phyloP scores from a whole-genome alignment of 164 flowering plant genomes.

The Umbilicus rupestris region DNA sequence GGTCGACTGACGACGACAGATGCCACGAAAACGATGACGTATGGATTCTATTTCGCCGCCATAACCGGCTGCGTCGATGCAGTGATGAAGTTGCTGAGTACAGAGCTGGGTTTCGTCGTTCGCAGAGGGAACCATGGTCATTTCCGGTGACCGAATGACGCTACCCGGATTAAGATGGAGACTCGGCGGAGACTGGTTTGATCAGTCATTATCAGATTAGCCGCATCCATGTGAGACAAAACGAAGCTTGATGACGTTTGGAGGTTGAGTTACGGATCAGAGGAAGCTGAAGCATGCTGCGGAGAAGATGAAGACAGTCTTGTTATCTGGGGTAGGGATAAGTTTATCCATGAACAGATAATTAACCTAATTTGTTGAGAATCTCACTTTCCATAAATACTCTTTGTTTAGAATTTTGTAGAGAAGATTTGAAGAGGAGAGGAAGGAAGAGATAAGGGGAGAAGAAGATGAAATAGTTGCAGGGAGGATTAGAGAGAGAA shows the following conservation, averaged over 20 bases:
- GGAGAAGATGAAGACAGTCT: slow-evolving; percentile 7
- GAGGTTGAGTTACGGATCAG: too few species aligned
- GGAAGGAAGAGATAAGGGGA: too few species aligned
- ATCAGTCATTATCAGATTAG: too few species aligned
- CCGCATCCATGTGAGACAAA: too few species aligned
- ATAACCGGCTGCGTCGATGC: slow-evolving; percentile 15
- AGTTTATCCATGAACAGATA: background rate
- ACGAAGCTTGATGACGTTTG: too few species aligned
- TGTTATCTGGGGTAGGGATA: too few species aligned
- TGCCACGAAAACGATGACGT: background rate
- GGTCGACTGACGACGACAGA: background rate
- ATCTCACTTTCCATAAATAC: slow-evolving; percentile 78
- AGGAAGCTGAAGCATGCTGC: too few species aligned
- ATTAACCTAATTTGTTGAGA: slow-evolving; percentile 25
- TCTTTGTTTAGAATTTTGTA: slow-evolving; percentile 67
- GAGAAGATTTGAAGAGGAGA: too few species aligned
- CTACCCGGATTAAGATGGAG: too few species aligned
- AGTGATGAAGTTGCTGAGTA: slow-evolving; percentile 8
- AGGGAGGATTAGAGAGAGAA: slow-evolving; percentile 27
- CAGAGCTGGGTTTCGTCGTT: background rate
- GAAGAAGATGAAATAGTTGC: background rate
- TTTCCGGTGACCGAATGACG: slow-evolving; percentile 18
- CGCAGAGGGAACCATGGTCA: slow-evolving; percentile 58
- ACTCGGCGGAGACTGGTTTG: too few species aligned
- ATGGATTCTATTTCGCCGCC: slow-evolving; percentile 12